These are phyloP conservation scores for Pterocarpus macrocarpus DNA, from an alignment of 306 rosid genomes.

Conservation along the genomic window DNA sequence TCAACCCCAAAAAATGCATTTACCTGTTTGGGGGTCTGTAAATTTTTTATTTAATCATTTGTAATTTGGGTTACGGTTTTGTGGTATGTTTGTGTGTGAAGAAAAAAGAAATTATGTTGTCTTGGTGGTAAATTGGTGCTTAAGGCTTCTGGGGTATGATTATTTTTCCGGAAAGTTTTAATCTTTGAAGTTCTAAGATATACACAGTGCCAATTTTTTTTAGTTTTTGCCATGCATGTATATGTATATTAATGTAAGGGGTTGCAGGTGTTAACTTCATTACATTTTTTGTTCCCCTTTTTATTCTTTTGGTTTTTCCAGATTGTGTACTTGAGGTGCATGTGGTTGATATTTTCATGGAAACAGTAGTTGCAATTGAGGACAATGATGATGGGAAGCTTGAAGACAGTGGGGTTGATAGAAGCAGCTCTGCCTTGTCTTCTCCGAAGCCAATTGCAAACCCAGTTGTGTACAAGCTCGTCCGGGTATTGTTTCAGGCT, in stretches of 20 bases:
- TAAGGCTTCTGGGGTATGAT: slow-evolving; percentile 24
- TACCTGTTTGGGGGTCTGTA: slow-evolving; percentile 28
- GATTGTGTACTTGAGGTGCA: slow-evolving; percentile 90
- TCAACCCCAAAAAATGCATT: slow-evolving; percentile 43
- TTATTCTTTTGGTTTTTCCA: slow-evolving; percentile 50
- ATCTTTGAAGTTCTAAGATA: not conserved
- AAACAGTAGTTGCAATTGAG: slow-evolving; percentile 81
- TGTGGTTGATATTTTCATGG: slow-evolving; percentile 92
- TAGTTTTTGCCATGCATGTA: slow-evolving; percentile 23
- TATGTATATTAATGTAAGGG: no score
- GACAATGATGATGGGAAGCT: slow-evolving; percentile 74
- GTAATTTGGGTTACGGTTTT: slow-evolving; percentile 29
- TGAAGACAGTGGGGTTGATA: slow-evolving; percentile 68
- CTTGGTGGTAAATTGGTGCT: slow-evolving; percentile 28
- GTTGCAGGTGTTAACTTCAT: slow-evolving; percentile 38
- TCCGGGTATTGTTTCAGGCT: slow-evolving; percentile 67
- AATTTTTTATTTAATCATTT: not conserved
- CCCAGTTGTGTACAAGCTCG: slow-evolving; percentile 97
- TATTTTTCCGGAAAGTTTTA: not conserved
- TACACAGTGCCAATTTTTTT: slow-evolving; percentile 2
- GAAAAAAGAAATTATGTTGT: not conserved
- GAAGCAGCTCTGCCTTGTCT: slow-evolving; percentile 67
- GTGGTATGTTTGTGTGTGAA: not conserved
- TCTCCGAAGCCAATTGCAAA: slow-evolving; percentile 76
- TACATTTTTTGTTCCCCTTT: slow-evolving; percentile 44